These are phyloP conservation scores for Aspergillus egyptiacus DNA, from an alignment of 495 filamentous ascomycete species.

Conservation along the genomic window DNA sequence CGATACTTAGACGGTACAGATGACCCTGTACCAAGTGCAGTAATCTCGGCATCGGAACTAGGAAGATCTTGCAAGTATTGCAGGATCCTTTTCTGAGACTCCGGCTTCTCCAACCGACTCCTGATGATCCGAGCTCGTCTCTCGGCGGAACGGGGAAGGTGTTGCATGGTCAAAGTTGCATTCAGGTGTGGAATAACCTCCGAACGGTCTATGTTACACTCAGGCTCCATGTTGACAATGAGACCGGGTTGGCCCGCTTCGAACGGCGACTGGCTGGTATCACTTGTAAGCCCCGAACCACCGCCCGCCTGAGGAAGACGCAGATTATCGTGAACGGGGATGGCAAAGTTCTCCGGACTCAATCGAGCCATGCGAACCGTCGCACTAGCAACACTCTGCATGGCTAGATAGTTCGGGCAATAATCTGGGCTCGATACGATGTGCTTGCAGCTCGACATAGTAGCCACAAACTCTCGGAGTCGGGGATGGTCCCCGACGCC, in stretches of 20 bases:
- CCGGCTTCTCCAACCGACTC: constrained; percentile 22
- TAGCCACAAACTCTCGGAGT: constrained; percentile 62
- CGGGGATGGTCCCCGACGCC: constrained; percentile 56
- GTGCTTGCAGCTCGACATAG: constrained; percentile 58
- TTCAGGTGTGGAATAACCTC: constrained; percentile 49
- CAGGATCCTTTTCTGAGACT: constrained; percentile 29
- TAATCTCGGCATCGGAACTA: constrained; percentile 69
- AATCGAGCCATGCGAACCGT: constrained; percentile 62
- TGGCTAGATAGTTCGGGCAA: constrained; percentile 64
- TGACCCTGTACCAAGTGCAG: constrained; percentile 85
- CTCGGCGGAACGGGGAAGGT: constrained; percentile 42
- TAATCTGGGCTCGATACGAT: constrained; percentile 65
- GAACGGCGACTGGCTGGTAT: constrained; percentile 19
- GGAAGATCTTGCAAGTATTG: constrained; percentile 50
- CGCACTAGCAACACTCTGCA: constrained; percentile 57
- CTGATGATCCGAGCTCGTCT: constrained; percentile 27
- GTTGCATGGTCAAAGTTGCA: constrained; percentile 28
- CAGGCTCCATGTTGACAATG: constrained; percentile 60
- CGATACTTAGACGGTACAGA: constrained; percentile 85
- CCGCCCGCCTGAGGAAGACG: constrained; percentile 29
- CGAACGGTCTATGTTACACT: constrained; percentile 46
- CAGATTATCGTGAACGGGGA: constrained; percentile 56
- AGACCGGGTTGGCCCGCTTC: constrained; percentile 43
- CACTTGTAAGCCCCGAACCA: constrained; percentile 11
- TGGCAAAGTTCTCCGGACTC: constrained; percentile 59